Evolutionary conservation across 1,284 basidiomycete species (phyloP).

Genomic region (Sporisorium graminicola): DNA sequence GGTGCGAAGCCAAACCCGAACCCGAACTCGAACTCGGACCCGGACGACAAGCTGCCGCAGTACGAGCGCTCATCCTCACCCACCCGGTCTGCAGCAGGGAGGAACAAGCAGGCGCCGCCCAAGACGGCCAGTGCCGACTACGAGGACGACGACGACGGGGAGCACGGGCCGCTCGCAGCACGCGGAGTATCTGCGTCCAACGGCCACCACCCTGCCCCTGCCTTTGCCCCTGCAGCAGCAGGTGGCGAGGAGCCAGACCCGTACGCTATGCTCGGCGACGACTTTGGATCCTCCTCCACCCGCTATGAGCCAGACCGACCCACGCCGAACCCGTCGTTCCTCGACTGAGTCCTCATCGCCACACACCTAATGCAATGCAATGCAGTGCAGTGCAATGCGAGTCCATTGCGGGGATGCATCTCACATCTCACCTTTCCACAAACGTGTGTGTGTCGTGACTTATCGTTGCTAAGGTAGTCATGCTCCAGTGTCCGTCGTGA

Average conservation of each 20-base stretch:
- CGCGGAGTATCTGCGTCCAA: background rate
- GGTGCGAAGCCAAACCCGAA: too few relatives aligned
- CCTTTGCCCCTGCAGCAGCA: too few relatives aligned
- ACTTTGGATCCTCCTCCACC: slow-evolving; percentile 24
- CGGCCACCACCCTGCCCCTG: slow-evolving; percentile 7
- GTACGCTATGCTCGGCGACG: slow-evolving; percentile 50
- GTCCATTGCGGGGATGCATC: too few relatives aligned
- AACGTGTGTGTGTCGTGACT: background rate
- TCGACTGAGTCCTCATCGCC: slow-evolving; percentile 5
- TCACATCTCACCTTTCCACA: too few relatives aligned
- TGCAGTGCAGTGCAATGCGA: background rate
- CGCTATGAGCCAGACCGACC: slow-evolving; percentile 27
- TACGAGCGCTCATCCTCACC: background rate
- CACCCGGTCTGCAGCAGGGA: too few relatives aligned
- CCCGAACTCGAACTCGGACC: too few relatives aligned
- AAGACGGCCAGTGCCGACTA: too few relatives aligned
- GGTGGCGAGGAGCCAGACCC: slow-evolving; percentile 34
- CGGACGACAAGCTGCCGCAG: slow-evolving; percentile 4
- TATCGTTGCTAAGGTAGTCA: background rate
- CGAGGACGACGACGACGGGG: background rate
- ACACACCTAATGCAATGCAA: background rate
- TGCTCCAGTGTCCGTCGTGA: background rate
- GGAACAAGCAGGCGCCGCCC: too few relatives aligned
- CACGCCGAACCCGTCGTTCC: slow-evolving; percentile 20
- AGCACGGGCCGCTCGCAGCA: background rate